Conservation (phyloP, 2,329 filamentous ascomycete genomes). For the Neofusicoccum ribis region DNA sequence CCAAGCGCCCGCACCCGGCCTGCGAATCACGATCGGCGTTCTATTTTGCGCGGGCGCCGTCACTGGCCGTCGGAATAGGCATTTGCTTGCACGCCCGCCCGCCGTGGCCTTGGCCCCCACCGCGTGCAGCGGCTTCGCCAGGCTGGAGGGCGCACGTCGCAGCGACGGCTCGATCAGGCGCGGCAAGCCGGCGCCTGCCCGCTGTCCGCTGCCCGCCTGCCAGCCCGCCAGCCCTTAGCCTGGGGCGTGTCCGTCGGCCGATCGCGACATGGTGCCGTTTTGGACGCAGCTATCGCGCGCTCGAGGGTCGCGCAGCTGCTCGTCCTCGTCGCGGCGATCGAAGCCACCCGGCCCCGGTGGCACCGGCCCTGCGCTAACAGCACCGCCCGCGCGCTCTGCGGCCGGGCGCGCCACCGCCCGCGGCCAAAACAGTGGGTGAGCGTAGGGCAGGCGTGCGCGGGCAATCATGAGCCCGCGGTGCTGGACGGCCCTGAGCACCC, state of each 20-base stretch:
- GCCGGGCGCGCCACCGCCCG: slow-evolving; percentile 3
- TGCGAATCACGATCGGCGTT: no score
- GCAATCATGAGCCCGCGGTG: neutral
- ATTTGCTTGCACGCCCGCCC: neutral
- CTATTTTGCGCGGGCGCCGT: no score
- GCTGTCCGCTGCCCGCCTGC: no score
- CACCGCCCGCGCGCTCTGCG: neutral
- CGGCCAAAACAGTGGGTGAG: neutral
- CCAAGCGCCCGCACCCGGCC: neutral
- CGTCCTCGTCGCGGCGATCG: neutral
- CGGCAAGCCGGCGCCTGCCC: neutral
- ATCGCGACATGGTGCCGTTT: slow-evolving; percentile 20
- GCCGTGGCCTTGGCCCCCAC: slow-evolving; percentile 12
- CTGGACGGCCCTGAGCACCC: slow-evolving; percentile 13
- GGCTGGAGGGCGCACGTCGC: slow-evolving; percentile 1
- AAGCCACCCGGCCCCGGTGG: neutral
- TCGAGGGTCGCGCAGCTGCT: neutral
- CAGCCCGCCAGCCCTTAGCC: neutral
- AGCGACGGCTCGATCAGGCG: slow-evolving; percentile 4
- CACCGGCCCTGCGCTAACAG: neutral
- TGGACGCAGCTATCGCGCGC: neutral
- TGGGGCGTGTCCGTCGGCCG: slow-evolving; percentile 8
- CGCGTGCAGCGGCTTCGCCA: neutral
- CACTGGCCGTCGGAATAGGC: neutral
- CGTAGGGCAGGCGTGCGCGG: neutral